Evolutionary conservation across 768 basidiomycete genomes (phyloP).

Genomic region (Trametes cubensis): DNA sequence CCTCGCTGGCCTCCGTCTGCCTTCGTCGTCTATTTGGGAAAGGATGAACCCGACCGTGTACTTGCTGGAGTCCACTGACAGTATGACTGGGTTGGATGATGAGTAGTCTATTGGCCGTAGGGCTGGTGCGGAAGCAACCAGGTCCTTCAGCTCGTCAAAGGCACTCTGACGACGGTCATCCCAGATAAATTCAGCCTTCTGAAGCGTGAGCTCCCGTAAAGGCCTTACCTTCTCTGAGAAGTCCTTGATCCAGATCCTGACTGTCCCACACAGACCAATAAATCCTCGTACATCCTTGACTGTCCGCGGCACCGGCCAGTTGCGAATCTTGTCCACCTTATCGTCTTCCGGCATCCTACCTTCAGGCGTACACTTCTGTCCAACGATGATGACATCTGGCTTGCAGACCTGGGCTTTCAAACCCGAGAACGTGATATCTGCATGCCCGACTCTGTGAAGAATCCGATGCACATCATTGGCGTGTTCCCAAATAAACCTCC

Average conservation of each 20-base stretch:
- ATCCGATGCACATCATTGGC: constrained; percentile 1
- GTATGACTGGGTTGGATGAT: constrained; percentile 31
- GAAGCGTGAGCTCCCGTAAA: constrained; percentile 21
- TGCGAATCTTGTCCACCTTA: constrained; percentile 17
- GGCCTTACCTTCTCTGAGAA: constrained; percentile 17
- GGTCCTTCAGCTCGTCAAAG: constrained; percentile 34
- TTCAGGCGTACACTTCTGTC: constrained; percentile 15
- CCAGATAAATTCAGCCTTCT: constrained; percentile 37
- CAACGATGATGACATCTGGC: constrained; percentile 16
- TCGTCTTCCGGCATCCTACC: constrained; percentile 19
- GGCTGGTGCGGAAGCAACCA: constrained; percentile 26
- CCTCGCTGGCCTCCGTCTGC: no score
- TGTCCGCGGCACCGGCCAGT: constrained; percentile 16
- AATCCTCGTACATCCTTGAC: constrained; percentile 26
- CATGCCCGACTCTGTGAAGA: constrained; percentile 21
- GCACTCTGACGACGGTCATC: constrained; percentile 32
- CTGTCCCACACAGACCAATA: constrained; percentile 24
- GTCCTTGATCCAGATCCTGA: constrained; percentile 25
- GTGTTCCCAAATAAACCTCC: constrained; percentile 29
- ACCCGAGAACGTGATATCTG: constrained; percentile 21
- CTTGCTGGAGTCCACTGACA: constrained; percentile 42
- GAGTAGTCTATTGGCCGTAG: constrained; percentile 39
- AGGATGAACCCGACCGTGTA: constrained; percentile 43
- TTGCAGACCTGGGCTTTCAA: constrained; percentile 7
- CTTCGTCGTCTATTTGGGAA: constrained; percentile 31